Evolutionary conservation across 2,329 filamentous ascomycete species (phyloP).

Genomic region (Aureobasidium sp.): DNA sequence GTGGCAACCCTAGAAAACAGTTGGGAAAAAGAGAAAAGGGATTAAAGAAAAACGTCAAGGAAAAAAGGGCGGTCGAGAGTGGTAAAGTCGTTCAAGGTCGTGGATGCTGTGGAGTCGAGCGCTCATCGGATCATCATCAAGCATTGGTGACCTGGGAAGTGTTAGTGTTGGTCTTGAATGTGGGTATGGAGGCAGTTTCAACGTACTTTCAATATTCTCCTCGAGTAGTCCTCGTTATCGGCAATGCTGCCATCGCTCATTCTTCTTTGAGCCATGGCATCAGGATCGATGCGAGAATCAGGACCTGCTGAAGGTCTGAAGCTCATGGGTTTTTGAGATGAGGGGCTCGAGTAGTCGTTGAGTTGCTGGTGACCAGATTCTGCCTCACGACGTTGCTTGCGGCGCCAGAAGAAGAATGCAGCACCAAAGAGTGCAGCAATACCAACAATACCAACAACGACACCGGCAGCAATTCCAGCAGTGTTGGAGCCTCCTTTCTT

Average conservation of each 20-base stretch:
- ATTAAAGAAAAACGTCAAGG: constrained; percentile 3
- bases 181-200: neutral
- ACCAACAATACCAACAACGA: constrained; percentile 74
- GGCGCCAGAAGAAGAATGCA: constrained; percentile 66
- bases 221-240: constrained; percentile 93
- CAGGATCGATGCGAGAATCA: constrained; percentile 80
- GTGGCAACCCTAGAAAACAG: constrained; percentile 19
- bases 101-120: constrained; percentile 46
- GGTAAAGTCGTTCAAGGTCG: constrained; percentile 43
- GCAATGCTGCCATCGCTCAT: constrained; percentile 94
- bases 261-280: constrained; percentile 70
- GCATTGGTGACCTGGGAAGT: constrained; percentile 19
- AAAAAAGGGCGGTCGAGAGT: constrained; percentile 41
- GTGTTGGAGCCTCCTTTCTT: constrained; percentile 42
- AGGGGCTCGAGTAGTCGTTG: constrained; percentile 63
- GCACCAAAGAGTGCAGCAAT: constrained; percentile 61
- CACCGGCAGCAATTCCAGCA: constrained; percentile 80
- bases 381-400: constrained; percentile 61
- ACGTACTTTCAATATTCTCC: constrained; percentile 85
- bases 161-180: constrained; percentile 19
- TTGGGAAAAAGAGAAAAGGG: neutral
- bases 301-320: constrained; percentile 48
- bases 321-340: constrained; percentile 50
- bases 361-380: constrained; percentile 82
- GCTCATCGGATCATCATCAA: constrained; percentile 10